Base-by-base conservation (phyloP, 2,329 filamentous ascomycete genomes). In the Paracamarosporium sp. region DNA sequence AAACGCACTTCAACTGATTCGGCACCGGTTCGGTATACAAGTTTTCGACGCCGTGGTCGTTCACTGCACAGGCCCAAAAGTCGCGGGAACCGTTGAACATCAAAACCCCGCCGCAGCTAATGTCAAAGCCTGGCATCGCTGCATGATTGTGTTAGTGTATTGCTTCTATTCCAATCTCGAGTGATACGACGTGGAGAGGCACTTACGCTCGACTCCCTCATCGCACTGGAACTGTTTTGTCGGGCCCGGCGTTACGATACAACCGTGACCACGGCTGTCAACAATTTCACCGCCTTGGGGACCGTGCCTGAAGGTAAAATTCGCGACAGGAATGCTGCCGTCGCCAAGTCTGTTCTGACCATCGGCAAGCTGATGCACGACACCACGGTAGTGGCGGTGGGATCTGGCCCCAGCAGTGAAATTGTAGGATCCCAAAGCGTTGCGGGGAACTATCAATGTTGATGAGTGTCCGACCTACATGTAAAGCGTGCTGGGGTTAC, bases 171-270 rank as follows among this genome's bases (percentile, higher is more conserved):
- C 35, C 20, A 11, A 27, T 12, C 7, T 22, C 5, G n/a, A 28
- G 2, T 4, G 2, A 8, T 50, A 17, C 0, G n/a, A 22, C 4
- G 31, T 11, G 25, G n/a, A 17, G 25, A 20, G 41, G 22, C 12
- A 62, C 64, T 64, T 41, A 68, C 64, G 81, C 13, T 67, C 62
- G n/a, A 81, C 82, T 40, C 83, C 82, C 22, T 67, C 59, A 60
- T 90, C 87, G 66, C 88, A 88, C 69, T 88, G 86, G 52, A 86
- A 83, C 50, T 87, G 83, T 35, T 79, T 80, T 0, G 85, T 85
- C 0, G 83, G 81, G 30, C 45, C 45, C 30, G 81, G 78, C 61
- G 87, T 89, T 68, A 88, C 75, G 73, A 87, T 86, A 67, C 88
- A 89, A 27, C 87, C 86, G 55, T 83, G 80, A 33, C 82, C 81